Conservation (phyloP, 768 basidiomycete species). For the Pholiota microspora region DNA sequence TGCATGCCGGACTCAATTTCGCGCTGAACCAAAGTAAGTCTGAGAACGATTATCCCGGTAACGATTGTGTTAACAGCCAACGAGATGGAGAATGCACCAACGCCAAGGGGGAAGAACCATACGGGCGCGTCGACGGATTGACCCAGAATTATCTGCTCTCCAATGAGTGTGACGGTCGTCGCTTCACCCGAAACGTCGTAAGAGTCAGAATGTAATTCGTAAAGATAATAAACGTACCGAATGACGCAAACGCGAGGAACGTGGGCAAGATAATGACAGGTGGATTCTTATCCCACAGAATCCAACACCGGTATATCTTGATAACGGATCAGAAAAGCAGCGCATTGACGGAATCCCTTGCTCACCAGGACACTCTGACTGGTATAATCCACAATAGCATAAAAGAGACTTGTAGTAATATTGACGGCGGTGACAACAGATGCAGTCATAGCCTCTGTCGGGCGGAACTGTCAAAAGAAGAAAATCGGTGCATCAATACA, state of each 20-base stretch:
- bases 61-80: slow-evolving; percentile 4
- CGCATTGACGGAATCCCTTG: no score
- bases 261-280: not conserved
- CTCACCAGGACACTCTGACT: slow-evolving; percentile 8
- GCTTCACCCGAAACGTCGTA: not conserved
- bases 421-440: not conserved
- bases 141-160: not conserved
- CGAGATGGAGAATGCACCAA: slow-evolving; percentile 6
- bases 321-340: not conserved
- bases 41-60: slow-evolving; percentile 6
- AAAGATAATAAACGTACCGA: not conserved
- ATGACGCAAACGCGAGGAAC: slow-evolving; percentile 4
- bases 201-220: not conserved
- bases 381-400: slow-evolving; percentile 7
- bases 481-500: no score
- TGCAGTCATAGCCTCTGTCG: not conserved
- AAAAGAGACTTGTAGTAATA: slow-evolving; percentile 3
- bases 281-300: slow-evolving; percentile 3
- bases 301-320: slow-evolving; percentile 13
- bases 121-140: not conserved
- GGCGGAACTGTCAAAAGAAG: not conserved
- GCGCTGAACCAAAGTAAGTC: not conserved
- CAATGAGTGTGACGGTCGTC: not conserved
- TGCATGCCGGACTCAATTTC: not conserved
- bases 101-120: slow-evolving; percentile 5